A percentile compares a stretch with the other conserved stretches of the same genome.
phyloP scores from a whole-genome alignment of 306 rosid species.

The Crotalaria pallida region DNA sequence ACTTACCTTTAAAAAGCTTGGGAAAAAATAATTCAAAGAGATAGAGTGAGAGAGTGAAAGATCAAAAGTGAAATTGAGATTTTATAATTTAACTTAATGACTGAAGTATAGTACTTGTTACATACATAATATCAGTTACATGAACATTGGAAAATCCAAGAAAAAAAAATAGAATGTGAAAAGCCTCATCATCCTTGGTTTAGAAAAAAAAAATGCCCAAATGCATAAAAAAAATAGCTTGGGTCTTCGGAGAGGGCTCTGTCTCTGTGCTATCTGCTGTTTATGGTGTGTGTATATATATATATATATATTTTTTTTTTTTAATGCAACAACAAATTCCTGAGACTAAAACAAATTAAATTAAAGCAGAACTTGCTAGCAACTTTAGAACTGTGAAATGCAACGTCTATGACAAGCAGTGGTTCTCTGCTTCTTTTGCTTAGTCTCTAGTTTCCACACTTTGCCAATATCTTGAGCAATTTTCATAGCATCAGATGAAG shows the following conservation, averaged over 20 bases:
- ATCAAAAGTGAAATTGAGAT: conserved; percentile 8
- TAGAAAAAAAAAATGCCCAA: conserved; percentile 56
- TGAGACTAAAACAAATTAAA: conserved; percentile 19
- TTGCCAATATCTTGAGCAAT: conserved; percentile 74
- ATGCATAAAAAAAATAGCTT: conserved; percentile 29
- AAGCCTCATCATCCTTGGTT: conserved; percentile 74
- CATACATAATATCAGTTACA: conserved; percentile 20
- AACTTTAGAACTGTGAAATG: conserved; percentile 76
- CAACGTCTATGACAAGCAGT: conserved; percentile 81
- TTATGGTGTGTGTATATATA: conserved; percentile 5
- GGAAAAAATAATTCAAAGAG: neutral
- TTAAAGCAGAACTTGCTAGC: neutral
- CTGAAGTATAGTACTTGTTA: conserved; percentile 27
- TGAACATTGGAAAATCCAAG: conserved; percentile 1
- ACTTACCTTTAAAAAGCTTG: neutral
- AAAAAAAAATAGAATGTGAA: conserved; percentile 7
- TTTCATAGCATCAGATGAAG: conserved; percentile 71
- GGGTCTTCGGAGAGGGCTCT: conserved; percentile 80
- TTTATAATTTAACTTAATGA: conserved; percentile 19
- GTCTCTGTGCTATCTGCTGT: conserved; percentile 27
- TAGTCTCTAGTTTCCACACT: conserved; percentile 73
- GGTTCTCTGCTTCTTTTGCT: conserved; percentile 51
- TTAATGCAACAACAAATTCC: conserved; percentile 23
- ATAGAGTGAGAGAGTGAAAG: neutral
- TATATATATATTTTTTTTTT: conserved; percentile 25